phyloP scores from a whole-genome alignment of 441 rosid species.

The Pelargonium australe region DNA sequence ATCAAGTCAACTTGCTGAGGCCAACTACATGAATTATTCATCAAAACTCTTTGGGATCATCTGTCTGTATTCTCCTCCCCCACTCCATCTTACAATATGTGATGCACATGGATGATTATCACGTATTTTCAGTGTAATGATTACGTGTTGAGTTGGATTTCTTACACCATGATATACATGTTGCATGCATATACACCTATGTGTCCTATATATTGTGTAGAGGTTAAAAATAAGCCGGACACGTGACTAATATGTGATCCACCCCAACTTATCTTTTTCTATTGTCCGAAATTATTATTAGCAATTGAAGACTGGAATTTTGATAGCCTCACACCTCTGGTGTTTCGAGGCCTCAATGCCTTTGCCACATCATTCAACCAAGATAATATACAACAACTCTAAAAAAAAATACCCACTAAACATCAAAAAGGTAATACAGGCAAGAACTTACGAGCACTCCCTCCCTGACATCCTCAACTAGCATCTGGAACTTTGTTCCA shows the following conservation, averaged over 20 bases:
- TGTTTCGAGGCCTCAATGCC: background rate
- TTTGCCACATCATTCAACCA: background rate
- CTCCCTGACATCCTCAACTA: slow-evolving; percentile 84
- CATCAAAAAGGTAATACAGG: background rate
- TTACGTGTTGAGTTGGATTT: too few species aligned
- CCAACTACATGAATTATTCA: too few species aligned
- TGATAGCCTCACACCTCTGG: background rate
- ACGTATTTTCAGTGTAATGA: too few species aligned
- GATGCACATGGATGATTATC: too few species aligned
- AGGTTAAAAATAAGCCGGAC: too few species aligned
- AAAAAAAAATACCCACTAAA: background rate
- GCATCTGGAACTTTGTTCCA: slow-evolving; percentile 78
- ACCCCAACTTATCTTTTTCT: background rate
- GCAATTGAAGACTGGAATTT: background rate
- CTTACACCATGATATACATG: too few species aligned
- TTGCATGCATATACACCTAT: too few species aligned
- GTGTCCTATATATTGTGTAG: too few species aligned
- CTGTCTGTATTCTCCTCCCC: too few species aligned
- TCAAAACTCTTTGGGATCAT: too few species aligned
- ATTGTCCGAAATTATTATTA: background rate
- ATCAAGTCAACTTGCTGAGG: too few species aligned
- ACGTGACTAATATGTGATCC: background rate
- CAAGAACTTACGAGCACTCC: slow-evolving; percentile 72
- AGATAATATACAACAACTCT: background rate
- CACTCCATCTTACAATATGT: too few species aligned